Evolutionary conservation across 208 protist genomes (phyloP).

Genomic region (Acanthamoeba castellanii): DNA sequence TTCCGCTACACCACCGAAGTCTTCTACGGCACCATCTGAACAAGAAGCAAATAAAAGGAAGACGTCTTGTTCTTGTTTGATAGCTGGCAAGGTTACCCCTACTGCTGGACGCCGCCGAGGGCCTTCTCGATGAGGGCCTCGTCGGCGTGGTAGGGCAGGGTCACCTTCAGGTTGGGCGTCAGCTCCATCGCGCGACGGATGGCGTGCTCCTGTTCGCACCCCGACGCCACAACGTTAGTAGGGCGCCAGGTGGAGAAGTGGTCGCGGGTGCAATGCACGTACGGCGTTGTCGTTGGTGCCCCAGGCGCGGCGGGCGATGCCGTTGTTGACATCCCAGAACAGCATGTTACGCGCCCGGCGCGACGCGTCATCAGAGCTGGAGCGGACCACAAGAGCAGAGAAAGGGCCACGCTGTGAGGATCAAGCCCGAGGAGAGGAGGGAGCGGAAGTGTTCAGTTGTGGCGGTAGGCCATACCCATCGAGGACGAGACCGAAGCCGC

Average conservation of each 20-base stretch:
- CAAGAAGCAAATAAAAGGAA: background rate
- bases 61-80: no score
- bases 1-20: constrained; percentile 50
- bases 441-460: no score
- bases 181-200: constrained; percentile 87
- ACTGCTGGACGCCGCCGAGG: constrained; percentile 6
- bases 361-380: constrained; percentile 79
- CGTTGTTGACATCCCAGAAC: constrained; percentile 94
- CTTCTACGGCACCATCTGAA: constrained; percentile 17
- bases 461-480: constrained; percentile 85
- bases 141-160: constrained; percentile 84
- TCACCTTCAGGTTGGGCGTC: constrained; percentile 87
- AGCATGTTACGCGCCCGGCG: constrained; percentile 89
- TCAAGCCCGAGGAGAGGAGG: no score
- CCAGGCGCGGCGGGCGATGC: constrained; percentile 90
- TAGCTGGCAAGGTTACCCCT: no score
- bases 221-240: no score
- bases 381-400: background rate
- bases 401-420: background rate
- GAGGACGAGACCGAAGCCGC: constrained; percentile 93
- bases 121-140: constrained; percentile 72
- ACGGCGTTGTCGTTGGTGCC: constrained; percentile 91
- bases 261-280: background rate
- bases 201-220: constrained; percentile 18
- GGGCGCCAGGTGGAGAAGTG: no score